Evolutionary conservation across 1,284 basidiomycete genomes (phyloP).

Genomic region (Sphaerobolus stellatus): DNA sequence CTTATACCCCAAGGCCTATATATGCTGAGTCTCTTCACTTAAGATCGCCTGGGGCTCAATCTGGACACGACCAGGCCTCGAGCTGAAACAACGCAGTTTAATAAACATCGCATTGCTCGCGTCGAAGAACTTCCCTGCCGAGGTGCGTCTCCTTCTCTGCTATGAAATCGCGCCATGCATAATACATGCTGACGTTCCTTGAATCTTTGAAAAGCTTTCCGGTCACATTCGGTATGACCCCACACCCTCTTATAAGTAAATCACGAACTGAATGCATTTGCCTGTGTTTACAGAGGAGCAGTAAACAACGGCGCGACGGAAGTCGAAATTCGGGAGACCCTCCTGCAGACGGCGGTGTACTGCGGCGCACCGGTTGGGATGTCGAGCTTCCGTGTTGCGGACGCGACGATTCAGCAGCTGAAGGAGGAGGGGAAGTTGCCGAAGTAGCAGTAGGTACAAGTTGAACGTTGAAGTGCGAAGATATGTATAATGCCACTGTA

Average conservation of each 20-base stretch:
- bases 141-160: neutral
- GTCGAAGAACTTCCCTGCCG: conserved; percentile 6
- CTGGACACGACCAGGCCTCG: conserved; percentile 11
- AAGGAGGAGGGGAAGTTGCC: conserved; percentile 9
- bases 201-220: conserved; percentile 1
- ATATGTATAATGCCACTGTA: no score
- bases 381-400: conserved; percentile 10
- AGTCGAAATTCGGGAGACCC: conserved; percentile 11
- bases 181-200: neutral
- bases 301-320: conserved; percentile 12
- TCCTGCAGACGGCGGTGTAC: conserved; percentile 11
- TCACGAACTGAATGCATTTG: neutral
- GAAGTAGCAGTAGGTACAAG: no score
- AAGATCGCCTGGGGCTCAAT: conserved; percentile 13
- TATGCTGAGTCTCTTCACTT: neutral
- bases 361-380: conserved; percentile 11
- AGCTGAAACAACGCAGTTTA: conserved; percentile 12
- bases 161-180: neutral
- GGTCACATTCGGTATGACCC: conserved; percentile 12
- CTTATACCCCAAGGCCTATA: neutral
- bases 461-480: no score
- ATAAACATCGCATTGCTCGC: conserved; percentile 12
- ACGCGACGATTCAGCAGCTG: conserved; percentile 7
- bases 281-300: conserved; percentile 1
- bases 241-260: neutral